Base-by-base conservation (phyloP, 345 rosid species). In the Gossypium australe region DNA sequence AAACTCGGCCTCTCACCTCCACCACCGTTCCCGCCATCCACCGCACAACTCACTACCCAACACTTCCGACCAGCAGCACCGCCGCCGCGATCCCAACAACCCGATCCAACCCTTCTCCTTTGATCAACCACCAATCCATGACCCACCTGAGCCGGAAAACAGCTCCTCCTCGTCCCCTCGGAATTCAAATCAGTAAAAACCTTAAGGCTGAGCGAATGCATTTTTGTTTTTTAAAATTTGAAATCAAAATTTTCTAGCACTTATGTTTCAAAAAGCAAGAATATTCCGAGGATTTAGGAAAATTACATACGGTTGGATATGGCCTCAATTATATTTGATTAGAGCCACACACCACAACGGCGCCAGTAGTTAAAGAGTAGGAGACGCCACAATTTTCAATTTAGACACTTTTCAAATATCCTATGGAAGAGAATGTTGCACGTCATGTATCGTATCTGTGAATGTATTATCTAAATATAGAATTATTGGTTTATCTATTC, bases 161-260 rank as follows among this genome's bases (percentile, higher is more conserved):
- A 38, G 57, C 17, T 68, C 14, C 78, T 38, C 72, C 70, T 62
- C 57, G 68, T 72, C 59, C 75, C 76, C 55, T 79, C 70, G 20
- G 57, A 52, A 65, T 59, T 78, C 58, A 82, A 79, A 72, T 75
- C 86, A 45, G 81, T 43, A 34, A 82, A 81, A 65, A 68, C 75
- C 72, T 80, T 83, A 38, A 85, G 59, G 70, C 81, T 74, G 5
- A 78, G 59, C 16, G 91, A 83, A 74, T 84, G 86, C 90, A 85
- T 86, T 60, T 73, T 70, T 68, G 18, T 3, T 55, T 7, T 18
- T 55, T 55, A 2, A 27, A 47, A 8, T 7, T 29, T 4, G 20
- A 20, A n/a, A 22, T 7, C 9, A 71, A 17, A 29, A 11, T 25
- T 27, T 49, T 20, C 18, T 57, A 45, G 20, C 2, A n/a, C 11